Evolutionary conservation across 805 yeast genomes (phyloP), one percentile per base, ranked within the genome.

Genomic region (Yarrowia sp.): DNA sequence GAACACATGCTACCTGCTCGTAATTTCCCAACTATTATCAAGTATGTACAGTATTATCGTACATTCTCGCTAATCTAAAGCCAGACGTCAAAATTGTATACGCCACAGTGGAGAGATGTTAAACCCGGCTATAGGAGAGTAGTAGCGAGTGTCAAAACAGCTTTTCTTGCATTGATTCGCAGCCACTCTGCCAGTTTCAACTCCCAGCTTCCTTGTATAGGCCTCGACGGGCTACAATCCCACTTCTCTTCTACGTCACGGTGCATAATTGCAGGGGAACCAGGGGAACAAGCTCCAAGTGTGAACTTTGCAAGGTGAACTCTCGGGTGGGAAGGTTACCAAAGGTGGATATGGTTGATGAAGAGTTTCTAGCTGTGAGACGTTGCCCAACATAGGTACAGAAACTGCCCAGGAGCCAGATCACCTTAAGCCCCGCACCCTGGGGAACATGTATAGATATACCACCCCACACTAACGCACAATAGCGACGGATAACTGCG

Each of bases 281-380:
- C 64, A 56, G 64, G 64, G 64, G 64, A 56, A 56, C 49, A 56
- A 56, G 49, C 64, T 56, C 49, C n/a, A 11, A n/a, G 10, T 32
- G 3, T 3, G 19, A 53, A 53, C 35, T 40, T 53, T 38, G 43
- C 32, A 15, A 36, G 32, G n/a, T 15, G 22, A 49, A 49, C 55
- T 32, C 22, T 49, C 15, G 40, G 8, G 40, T 35, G 19, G 40
- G 14, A 35, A 32, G 22, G 55, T n/a, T 49, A 49, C 35, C n/a
- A 11, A 22, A 45, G 9, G 49, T 10, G 43, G 15, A 41, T 15
- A 41, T 41, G 15, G n/a, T 41, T 12, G n/a, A 12, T 14, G 43
- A 15, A 12, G 43, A 1, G 43, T 14, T 41, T 41, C 32, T 26
- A 26, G 32, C 32, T 1, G 32, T 26, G 32, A 26, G 32, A 26